Base-by-base conservation (phyloP, 352 stramenopile species). In the Pythium biforme region DNA sequence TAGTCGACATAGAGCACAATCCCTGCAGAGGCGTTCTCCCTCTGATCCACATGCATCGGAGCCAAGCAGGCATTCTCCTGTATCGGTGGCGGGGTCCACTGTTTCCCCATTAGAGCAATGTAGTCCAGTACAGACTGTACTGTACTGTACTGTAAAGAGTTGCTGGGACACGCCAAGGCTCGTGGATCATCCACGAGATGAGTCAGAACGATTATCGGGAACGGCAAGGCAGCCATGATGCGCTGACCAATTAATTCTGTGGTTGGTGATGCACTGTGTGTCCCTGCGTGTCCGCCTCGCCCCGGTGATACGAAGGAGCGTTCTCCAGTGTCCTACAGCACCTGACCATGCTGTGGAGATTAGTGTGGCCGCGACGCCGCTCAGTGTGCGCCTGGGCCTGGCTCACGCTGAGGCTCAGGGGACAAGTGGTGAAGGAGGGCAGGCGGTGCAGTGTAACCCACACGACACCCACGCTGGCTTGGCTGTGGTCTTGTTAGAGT, bases 201-300 rank as follows among this genome's bases (percentile, higher is more conserved):
- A 43, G 37, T 43, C 37, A 43, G 37, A 43, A 8, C 11, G 6
- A 4, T n/a, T 7, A 0, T 20, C 37, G 6, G 10, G 11, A 22
- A 45, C 19, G 0, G 22, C 14, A n/a, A 37, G 6, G 52, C 1
- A 58, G 52, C 52, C 52, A 58, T 49, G 52, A 58, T 58, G 52
- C 15, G 52, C 52, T 58, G 52, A 58, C 37, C 46, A 52, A 52
- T 49, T 58, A 39, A 39, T 49, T 33, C 33, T 15, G n/a, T 10
- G 20, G 14, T 47, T 9, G n/a, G 31, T 37, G 31, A 11, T 37
- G 3, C 8, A n/a, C 17, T 43, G 37, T 19, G 12, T 43, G 14
- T 43, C 8, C 34, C 37, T 19, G 37, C 37, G 37, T 43, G 37
- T 43, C 37, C 37, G 8, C 2, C 17, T 43, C 37, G 15, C 37